These are phyloP conservation scores for Yamadazyma songkhlaensis DNA, from an alignment of 1,139 yeast genomes.

Conservation along the genomic window DNA sequence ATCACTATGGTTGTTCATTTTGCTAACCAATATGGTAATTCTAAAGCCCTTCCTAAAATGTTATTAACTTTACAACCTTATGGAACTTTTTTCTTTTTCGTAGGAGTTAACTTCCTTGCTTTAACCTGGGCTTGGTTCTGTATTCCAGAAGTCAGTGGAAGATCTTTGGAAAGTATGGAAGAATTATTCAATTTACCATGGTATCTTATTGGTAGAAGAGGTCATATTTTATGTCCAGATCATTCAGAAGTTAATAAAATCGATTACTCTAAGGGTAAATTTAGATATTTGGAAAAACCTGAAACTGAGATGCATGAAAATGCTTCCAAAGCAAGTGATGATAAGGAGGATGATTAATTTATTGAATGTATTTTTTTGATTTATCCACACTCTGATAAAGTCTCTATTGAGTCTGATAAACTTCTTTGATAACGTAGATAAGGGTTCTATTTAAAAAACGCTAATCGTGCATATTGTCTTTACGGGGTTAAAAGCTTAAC, in stretches of 20 bases:
- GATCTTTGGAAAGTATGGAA: conserved; percentile 56
- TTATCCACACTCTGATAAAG: no score
- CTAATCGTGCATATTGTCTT: no score
- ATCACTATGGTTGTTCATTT: conserved; percentile 58
- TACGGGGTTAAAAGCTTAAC: no score
- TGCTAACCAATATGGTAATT: conserved; percentile 58
- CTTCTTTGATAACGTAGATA: no score
- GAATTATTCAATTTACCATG: conserved; percentile 58
- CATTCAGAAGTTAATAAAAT: conserved; percentile 33
- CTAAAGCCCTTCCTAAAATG: conserved; percentile 57
- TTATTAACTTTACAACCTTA: conserved; percentile 43
- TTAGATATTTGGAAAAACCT: conserved; percentile 8
- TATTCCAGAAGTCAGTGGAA: conserved; percentile 52
- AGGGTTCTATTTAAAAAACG: no score
- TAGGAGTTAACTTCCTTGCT: conserved; percentile 40
- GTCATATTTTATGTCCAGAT: conserved; percentile 53
- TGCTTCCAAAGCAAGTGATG: conserved; percentile 8
- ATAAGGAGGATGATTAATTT: conserved; percentile 7
- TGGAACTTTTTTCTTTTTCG: conserved; percentile 57
- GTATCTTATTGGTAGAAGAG: conserved; percentile 54
- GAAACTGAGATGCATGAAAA: conserved; percentile 8
- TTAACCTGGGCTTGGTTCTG: conserved; percentile 53
- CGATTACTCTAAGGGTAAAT: conserved; percentile 9
- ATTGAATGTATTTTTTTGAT: background rate
- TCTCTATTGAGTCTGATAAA: no score